phyloP scores from a whole-genome alignment of 352 stramenopile species.

The Poterioochromonas sp. region DNA sequence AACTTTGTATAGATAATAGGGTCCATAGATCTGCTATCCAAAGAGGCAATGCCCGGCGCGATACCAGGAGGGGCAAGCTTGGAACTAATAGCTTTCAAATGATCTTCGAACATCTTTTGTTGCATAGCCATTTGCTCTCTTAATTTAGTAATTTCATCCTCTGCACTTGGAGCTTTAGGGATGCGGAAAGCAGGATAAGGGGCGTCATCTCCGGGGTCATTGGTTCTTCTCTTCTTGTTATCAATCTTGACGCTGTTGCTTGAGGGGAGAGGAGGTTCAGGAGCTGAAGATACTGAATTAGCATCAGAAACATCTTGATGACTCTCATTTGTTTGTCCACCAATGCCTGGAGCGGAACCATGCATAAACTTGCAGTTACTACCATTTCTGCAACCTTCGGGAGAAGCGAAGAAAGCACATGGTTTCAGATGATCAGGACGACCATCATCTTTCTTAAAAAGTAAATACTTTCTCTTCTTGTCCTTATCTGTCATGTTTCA shows the following conservation, averaged over 20 bases:
- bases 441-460: conserved; percentile 24
- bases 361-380: conserved; percentile 61
- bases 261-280: not conserved
- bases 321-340: not conserved
- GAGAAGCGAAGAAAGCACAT: conserved; percentile 58
- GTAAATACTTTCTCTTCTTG: conserved; percentile 30
- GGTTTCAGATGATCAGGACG: conserved; percentile 38
- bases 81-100: not conserved
- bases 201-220: not conserved
- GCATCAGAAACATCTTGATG: not conserved
- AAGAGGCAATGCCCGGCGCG: not conserved
- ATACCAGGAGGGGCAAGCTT: not conserved
- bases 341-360: conserved; percentile 4
- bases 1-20: not conserved
- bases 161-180: not conserved
- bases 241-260: not conserved
- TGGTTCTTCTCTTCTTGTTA: not conserved
- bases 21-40: not conserved
- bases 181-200: not conserved
- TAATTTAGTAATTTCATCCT: not conserved
- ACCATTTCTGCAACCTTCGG: conserved; percentile 57
- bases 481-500: too few relatives aligned
- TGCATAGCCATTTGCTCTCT: not conserved
- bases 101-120: conserved; percentile 2
- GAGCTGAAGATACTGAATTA: not conserved